Percentiles rank a stretch among this genome's conserved stretches.
Conservation (phyloP, 148 eudicot species). For the Vaccinium corymbosum region DNA sequence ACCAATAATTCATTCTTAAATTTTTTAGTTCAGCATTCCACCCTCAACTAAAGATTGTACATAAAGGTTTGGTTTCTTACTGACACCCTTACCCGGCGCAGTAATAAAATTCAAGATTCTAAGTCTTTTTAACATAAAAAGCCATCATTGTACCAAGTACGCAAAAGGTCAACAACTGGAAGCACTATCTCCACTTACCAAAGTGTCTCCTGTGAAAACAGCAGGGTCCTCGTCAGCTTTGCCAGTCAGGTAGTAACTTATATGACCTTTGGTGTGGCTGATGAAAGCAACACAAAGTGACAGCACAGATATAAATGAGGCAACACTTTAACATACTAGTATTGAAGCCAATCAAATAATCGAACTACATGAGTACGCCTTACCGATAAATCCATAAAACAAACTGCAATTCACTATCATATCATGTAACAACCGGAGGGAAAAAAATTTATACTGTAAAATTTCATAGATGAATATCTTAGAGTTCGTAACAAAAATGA, state of each 20-base stretch:
- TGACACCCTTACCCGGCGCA: background rate
- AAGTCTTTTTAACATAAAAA: background rate
- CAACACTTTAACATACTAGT: background rate
- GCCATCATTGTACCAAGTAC: background rate
- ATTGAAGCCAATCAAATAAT: background rate
- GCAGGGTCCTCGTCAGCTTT: slow-evolving; percentile 80
- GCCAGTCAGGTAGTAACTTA: slow-evolving; percentile 86
- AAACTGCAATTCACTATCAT: slow-evolving; percentile 2
- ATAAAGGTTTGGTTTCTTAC: background rate
- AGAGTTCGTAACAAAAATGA: background rate
- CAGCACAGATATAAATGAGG: background rate
- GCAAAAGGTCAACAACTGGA: background rate
- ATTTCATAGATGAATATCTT: background rate
- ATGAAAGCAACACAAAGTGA: slow-evolving; percentile 25
- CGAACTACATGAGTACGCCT: background rate
- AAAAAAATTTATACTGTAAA: background rate
- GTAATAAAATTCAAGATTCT: background rate
- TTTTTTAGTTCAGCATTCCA: background rate
- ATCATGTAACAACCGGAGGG: background rate
- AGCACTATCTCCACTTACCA: slow-evolving; percentile 44
- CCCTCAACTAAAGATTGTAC: background rate
- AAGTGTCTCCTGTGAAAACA: slow-evolving; percentile 92
- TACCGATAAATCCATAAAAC: background rate
- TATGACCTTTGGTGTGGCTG: slow-evolving; percentile 97
- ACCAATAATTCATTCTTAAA: background rate